Evolutionary conservation across 768 basidiomycete species (phyloP).

Genomic region (Hirschioporus abietinus): DNA sequence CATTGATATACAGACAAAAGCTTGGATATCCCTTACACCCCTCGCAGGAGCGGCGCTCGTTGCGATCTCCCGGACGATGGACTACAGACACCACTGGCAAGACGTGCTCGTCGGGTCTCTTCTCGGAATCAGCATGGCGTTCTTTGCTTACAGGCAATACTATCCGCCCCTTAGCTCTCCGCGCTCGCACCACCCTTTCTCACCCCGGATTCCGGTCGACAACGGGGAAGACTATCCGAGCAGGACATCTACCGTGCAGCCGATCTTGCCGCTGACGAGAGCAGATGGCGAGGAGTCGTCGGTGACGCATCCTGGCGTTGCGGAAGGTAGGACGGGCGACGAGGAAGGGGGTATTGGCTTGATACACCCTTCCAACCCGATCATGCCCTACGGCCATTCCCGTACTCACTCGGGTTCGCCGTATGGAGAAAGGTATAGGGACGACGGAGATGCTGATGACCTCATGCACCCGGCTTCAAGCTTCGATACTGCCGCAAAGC

Average conservation of each 20-base stretch:
- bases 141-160: conserved; percentile 79
- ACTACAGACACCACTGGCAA: conserved; percentile 90
- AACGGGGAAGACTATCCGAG: neutral
- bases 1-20: conserved; percentile 47
- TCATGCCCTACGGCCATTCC: neutral
- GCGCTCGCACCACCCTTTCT: conserved; percentile 62
- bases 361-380: neutral
- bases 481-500: neutral
- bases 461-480: neutral
- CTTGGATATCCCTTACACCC: conserved; percentile 79
- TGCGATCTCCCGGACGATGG: conserved; percentile 87
- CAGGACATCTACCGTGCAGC: neutral
- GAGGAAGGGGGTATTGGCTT: neutral
- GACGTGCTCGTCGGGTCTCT: conserved; percentile 80
- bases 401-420: neutral
- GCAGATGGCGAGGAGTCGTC: neutral
- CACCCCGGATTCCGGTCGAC: conserved; percentile 55
- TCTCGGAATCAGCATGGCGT: conserved; percentile 67
- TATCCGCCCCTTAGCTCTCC: conserved; percentile 67
- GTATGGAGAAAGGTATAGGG: neutral
- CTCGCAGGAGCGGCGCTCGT: conserved; percentile 73
- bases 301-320: neutral
- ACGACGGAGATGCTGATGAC: neutral
- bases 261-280: neutral
- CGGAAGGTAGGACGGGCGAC: neutral